Conservation (phyloP, 2,329 filamentous ascomycete species). For the Chaetomium olivaceum region DNA sequence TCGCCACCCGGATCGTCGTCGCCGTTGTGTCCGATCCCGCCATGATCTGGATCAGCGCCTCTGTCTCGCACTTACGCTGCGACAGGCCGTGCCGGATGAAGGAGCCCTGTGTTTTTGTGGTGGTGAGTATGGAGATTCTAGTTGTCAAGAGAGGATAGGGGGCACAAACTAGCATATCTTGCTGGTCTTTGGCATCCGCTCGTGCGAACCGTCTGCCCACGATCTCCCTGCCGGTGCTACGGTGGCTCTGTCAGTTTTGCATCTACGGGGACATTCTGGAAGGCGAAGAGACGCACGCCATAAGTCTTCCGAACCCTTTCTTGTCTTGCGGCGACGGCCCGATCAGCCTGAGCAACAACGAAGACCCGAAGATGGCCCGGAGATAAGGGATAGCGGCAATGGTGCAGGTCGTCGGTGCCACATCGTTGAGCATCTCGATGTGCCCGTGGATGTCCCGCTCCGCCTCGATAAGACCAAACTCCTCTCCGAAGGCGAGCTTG, state of each 20-base stretch:
- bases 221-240: constrained; percentile 46
- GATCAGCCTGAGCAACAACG: constrained; percentile 39
- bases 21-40: constrained; percentile 38
- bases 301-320: constrained; percentile 35
- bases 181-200: constrained; percentile 42
- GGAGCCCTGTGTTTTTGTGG: constrained; percentile 16
- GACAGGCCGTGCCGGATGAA: constrained; percentile 30
- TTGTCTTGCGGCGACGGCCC: constrained; percentile 40
- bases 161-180: constrained; percentile 50
- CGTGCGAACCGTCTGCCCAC: constrained; percentile 47
- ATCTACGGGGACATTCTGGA: not conserved
- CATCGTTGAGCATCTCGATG: constrained; percentile 39
- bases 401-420: not conserved
- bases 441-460: constrained; percentile 49
- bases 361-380: constrained; percentile 40
- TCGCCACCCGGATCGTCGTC: constrained; percentile 33
- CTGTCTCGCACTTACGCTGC: constrained; percentile 25
- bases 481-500: constrained; percentile 49
- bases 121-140: not conserved
- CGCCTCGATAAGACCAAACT: constrained; percentile 46
- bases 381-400: constrained; percentile 44
- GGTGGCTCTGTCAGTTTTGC: constrained; percentile 1
- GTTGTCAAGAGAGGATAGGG: too few species aligned
- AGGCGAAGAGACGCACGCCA: constrained; percentile 30
- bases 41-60: constrained; percentile 30